These are phyloP conservation scores for Cucumis sativus DNA, from an alignment of 306 rosid genomes.

Conservation along the genomic window DNA sequence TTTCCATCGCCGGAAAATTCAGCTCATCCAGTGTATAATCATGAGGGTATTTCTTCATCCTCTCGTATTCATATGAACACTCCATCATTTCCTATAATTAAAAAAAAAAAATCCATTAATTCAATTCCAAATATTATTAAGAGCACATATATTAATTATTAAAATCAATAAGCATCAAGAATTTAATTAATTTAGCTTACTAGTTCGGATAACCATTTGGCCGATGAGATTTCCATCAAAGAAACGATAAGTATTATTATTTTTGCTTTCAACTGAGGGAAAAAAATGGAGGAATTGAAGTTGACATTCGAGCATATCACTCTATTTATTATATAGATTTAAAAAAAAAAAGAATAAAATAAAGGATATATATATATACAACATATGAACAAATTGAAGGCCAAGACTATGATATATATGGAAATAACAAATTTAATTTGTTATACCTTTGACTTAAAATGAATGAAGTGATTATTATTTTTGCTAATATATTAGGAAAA, in stretches of 20 bases:
- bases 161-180: background rate
- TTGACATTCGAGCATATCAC: background rate
- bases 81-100: slow-evolving; percentile 22
- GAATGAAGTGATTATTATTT: too few species aligned
- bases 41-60: slow-evolving; percentile 3
- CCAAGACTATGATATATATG: too few species aligned
- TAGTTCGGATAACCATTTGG: slow-evolving; percentile 41
- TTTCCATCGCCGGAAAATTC: slow-evolving; percentile 12
- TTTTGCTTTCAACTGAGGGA: background rate
- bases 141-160: too few species aligned
- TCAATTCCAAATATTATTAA: background rate
- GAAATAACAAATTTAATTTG: too few species aligned
- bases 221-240: slow-evolving; percentile 23
- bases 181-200: slow-evolving; percentile 15
- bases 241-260: background rate
- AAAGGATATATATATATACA: too few species aligned
- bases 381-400: too few species aligned
- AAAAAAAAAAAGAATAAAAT: too few species aligned
- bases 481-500: background rate
- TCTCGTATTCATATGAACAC: background rate
- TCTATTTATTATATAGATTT: too few species aligned
- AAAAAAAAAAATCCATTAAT: background rate
- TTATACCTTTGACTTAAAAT: too few species aligned
- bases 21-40: slow-evolving; percentile 24
- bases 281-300: background rate